Conservation (phyloP, 495 filamentous ascomycete species). For the Aspergillus homomorphus region DNA sequence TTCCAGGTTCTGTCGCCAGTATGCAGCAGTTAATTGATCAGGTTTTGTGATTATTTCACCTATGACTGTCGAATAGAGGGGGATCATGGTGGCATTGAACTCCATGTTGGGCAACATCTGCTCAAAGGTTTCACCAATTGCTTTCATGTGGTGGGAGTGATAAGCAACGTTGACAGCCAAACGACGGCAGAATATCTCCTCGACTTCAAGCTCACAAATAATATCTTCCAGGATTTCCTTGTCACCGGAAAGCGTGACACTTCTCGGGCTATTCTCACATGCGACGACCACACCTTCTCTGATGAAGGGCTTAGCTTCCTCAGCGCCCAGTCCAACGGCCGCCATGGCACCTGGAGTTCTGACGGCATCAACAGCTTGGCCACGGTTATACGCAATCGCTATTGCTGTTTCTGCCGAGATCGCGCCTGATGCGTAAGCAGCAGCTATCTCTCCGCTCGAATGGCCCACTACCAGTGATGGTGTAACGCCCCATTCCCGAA, state of each 20-base stretch:
- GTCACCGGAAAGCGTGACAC: slow-evolving; percentile 27
- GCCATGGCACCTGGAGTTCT: slow-evolving; percentile 26
- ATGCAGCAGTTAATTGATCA: slow-evolving; percentile 30
- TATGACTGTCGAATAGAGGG: slow-evolving; percentile 34
- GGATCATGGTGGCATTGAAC: slow-evolving; percentile 1
- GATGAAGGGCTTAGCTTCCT: slow-evolving; percentile 14
- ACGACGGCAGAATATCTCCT: slow-evolving; percentile 19
- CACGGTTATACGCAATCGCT: slow-evolving; percentile 16
- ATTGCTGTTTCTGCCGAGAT: slow-evolving; percentile 12
- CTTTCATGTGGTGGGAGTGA: slow-evolving; percentile 30
- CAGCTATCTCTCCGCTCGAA: slow-evolving; percentile 25
- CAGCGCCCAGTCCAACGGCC: slow-evolving; percentile 31
- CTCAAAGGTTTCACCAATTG: slow-evolving; percentile 4
- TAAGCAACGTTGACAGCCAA: slow-evolving; percentile 44
- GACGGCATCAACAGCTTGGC: slow-evolving; percentile 1
- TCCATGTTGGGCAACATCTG: slow-evolving; percentile 18
- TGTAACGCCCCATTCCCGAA: slow-evolving; percentile 6
- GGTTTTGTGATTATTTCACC: slow-evolving; percentile 14
- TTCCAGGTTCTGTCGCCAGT: slow-evolving; percentile 43
- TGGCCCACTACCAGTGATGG: slow-evolving; percentile 16
- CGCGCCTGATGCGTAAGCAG: slow-evolving; percentile 20
- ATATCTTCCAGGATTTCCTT: slow-evolving; percentile 30
- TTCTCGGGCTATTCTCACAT: slow-evolving; percentile 21
- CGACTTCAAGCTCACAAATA: background rate
- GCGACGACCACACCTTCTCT: slow-evolving; percentile 6